A percentile compares a stretch with the other conserved stretches of the same genome.
These are phyloP conservation scores for Rhizophora mangle DNA, from an alignment of 345 rosid genomes.

Conservation along the genomic window DNA sequence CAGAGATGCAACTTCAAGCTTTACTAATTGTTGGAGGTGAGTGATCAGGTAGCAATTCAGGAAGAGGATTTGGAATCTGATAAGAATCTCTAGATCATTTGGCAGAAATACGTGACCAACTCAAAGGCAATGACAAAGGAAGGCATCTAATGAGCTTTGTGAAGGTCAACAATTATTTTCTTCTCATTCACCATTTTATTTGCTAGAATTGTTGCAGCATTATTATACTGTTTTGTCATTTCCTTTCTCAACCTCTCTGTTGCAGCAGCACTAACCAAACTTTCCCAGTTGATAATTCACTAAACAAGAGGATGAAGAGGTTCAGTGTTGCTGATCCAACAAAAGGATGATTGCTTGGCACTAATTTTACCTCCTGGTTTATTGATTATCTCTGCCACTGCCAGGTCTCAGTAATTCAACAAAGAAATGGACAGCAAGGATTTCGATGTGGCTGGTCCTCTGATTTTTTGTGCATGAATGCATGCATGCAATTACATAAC, in stretches of 20 bases:
- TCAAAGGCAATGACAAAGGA: slow-evolving; percentile 69
- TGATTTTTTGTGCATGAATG: too few relatives aligned
- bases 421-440: too few relatives aligned
- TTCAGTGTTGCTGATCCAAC: slow-evolving; percentile 54
- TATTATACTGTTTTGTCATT: background rate
- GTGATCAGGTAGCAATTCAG: slow-evolving; percentile 79
- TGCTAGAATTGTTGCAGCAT: background rate
- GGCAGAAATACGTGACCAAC: slow-evolving; percentile 65
- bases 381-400: slow-evolving; percentile 65
- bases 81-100: slow-evolving; percentile 38
- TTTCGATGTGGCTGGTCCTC: too few relatives aligned
- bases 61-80: slow-evolving; percentile 48
- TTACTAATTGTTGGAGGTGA: slow-evolving; percentile 32
- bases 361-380: slow-evolving; percentile 15
- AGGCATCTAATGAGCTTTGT: slow-evolving; percentile 48
- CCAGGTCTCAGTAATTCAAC: background rate
- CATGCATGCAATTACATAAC: background rate
- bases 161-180: background rate
- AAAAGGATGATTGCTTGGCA: slow-evolving; percentile 46
- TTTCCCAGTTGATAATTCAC: slow-evolving; percentile 19
- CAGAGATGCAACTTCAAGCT: background rate
- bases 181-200: background rate
- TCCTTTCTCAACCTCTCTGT: background rate
- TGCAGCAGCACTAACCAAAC: background rate
- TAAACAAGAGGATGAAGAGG: slow-evolving; percentile 61